These are phyloP conservation scores for Cladosporium phlei DNA, from an alignment of 2,329 filamentous ascomycete genomes.

Conservation along the genomic window DNA sequence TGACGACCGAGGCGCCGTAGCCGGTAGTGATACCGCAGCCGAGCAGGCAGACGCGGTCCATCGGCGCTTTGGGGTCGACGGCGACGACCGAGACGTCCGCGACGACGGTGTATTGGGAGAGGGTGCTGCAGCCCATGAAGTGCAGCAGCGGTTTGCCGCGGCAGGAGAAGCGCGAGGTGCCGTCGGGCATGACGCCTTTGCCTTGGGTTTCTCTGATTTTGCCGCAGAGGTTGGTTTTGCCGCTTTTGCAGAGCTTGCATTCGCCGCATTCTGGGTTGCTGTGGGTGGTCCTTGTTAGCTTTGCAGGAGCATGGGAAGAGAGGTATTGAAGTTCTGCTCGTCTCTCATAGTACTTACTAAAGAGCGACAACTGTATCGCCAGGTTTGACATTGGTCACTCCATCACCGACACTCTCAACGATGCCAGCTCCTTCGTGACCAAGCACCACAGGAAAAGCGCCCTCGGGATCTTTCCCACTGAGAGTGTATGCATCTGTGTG, in stretches of 20 bases:
- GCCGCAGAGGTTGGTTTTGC: slow-evolving; percentile 95
- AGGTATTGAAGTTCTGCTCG: background rate
- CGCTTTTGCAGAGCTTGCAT: slow-evolving; percentile 98
- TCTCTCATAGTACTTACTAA: slow-evolving; percentile 65
- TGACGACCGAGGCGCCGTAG: slow-evolving; percentile 87
- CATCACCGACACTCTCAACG: slow-evolving; percentile 64
- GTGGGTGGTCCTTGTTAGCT: slow-evolving; percentile 12
- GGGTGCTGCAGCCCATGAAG: slow-evolving; percentile 97
- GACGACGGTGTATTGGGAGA: slow-evolving; percentile 94
- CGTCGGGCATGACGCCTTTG: slow-evolving; percentile 89
- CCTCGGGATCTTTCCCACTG: slow-evolving; percentile 91
- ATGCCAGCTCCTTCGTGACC: slow-evolving; percentile 68
- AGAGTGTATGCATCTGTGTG: slow-evolving; percentile 92
- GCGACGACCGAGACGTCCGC: slow-evolving; percentile 94
- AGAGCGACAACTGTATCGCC: slow-evolving; percentile 84
- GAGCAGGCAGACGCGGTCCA: slow-evolving; percentile 88
- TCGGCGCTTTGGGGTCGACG: slow-evolving; percentile 78
- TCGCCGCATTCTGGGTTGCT: slow-evolving; percentile 91
- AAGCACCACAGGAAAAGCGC: slow-evolving; percentile 77
- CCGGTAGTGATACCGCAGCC: slow-evolving; percentile 95
- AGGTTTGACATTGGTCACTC: slow-evolving; percentile 83
- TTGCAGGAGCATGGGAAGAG: background rate
- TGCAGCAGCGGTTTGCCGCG: slow-evolving; percentile 89
- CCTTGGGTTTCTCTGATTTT: slow-evolving; percentile 95
- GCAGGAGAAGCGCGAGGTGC: slow-evolving; percentile 83